phyloP scores from a whole-genome alignment of 2,329 filamentous ascomycete species.

The Cladosporium sp. region DNA sequence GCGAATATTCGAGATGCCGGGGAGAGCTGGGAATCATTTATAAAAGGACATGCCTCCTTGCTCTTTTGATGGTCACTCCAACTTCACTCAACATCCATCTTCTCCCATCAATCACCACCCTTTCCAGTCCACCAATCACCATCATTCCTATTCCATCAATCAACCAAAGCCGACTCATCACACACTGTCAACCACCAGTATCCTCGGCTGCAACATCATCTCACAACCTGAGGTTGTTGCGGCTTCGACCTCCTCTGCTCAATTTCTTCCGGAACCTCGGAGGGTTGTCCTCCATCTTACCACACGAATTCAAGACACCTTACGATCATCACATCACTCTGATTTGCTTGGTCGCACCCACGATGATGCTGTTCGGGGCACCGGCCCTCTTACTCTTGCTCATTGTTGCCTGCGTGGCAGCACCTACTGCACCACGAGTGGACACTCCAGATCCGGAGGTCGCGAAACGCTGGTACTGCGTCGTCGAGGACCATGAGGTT shows the following conservation, averaged over 20 bases:
- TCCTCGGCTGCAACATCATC: not conserved
- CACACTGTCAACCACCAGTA: not conserved
- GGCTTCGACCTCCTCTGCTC: not conserved
- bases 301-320: not conserved
- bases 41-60: not conserved
- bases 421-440: not conserved
- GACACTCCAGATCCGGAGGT: not conserved
- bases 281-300: not conserved
- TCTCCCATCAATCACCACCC: not conserved
- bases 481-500: not conserved
- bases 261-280: not conserved
- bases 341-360: not conserved
- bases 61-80: not conserved
- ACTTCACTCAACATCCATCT: not conserved
- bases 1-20: not conserved
- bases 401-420: not conserved
- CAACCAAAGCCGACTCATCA: not conserved
- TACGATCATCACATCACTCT: not conserved
- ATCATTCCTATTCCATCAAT: not conserved
- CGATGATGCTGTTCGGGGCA: not conserved
- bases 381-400: not conserved
- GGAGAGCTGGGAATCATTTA: not conserved
- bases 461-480: not conserved
- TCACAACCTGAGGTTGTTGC: not conserved
- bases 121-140: not conserved